phyloP scores from a whole-genome alignment of 495 filamentous ascomycete genomes.

The Podospora appendiculata region DNA sequence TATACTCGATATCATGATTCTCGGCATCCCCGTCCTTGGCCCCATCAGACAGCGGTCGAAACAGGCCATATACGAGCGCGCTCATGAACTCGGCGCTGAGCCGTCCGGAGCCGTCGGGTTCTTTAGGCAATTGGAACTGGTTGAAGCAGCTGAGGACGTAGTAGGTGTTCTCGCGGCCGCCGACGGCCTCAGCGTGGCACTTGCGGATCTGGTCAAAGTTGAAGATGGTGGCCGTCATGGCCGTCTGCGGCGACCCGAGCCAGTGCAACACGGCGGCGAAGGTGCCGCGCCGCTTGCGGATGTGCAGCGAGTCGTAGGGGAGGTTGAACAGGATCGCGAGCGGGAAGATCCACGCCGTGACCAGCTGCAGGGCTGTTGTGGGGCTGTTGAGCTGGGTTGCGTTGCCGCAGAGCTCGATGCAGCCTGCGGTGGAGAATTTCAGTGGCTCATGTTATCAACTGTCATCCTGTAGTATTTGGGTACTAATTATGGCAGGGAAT shows the following conservation, averaged over 20 bases:
- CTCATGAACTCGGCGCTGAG: background rate
- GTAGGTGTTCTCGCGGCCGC: background rate
- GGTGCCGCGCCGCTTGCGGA: constrained; percentile 1
- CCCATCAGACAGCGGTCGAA: background rate
- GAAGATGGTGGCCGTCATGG: constrained; percentile 7
- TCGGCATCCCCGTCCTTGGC: background rate
- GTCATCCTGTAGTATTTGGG: no score
- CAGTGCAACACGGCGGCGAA: constrained; percentile 4
- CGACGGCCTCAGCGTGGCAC: background rate
- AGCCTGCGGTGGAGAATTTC: background rate
- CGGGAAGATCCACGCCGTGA: constrained; percentile 7
- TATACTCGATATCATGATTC: background rate
- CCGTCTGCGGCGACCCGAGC: constrained; percentile 6
- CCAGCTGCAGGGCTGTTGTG: constrained; percentile 1
- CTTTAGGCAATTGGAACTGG: constrained; percentile 1
- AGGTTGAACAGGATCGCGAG: constrained; percentile 5
- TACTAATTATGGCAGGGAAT: no score
- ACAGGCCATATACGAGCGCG: constrained; percentile 4
- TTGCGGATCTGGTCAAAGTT: constrained; percentile 8
- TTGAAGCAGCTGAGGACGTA: constrained; percentile 5
- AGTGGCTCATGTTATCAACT: no score
- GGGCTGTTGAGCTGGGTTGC: background rate
- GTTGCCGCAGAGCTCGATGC: constrained; percentile 1
- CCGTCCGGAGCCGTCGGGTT: background rate
- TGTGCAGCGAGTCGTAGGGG: constrained; percentile 5